Percentiles rank a stretch among this genome's conserved stretches.
Conservation (phyloP, 2,329 filamentous ascomycete species). For the Xenoacremonium recifei region DNA sequence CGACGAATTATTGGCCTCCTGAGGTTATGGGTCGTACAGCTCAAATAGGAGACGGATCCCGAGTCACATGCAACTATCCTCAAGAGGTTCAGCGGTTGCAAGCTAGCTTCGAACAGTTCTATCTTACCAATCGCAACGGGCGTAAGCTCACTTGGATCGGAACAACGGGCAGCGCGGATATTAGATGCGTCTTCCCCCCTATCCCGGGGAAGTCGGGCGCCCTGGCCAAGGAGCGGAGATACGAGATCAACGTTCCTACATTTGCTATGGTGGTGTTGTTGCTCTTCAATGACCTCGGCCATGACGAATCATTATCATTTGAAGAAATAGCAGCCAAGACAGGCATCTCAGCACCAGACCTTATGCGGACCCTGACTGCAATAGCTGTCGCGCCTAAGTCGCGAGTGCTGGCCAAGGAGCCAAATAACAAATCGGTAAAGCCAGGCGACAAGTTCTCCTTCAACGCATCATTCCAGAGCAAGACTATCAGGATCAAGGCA, state of each 20-base stretch:
- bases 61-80: conserved; percentile 66
- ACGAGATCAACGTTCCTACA: conserved; percentile 90
- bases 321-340: conserved; percentile 84
- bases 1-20: conserved; percentile 91
- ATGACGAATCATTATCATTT: conserved; percentile 51
- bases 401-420: conserved; percentile 76
- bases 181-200: conserved; percentile 75
- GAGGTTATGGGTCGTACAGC: conserved; percentile 72
- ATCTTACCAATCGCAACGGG: conserved; percentile 82
- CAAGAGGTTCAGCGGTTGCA: conserved; percentile 71
- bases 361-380: conserved; percentile 76
- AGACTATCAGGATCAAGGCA: conserved; percentile 84
- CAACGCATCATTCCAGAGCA: conserved; percentile 79
- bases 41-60: conserved; percentile 46
- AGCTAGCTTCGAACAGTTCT: conserved; percentile 84
- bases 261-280: conserved; percentile 88
- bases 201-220: conserved; percentile 66
- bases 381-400: conserved; percentile 83
- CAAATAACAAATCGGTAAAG: conserved; percentile 75
- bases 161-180: conserved; percentile 74
- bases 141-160: conserved; percentile 82
- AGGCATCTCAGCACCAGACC: conserved; percentile 71
- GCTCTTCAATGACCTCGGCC: conserved; percentile 77
- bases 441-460: conserved; percentile 76
- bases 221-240: conserved; percentile 65